Conservation (phyloP, 352 stramenopile genomes). For the Pythium brassicae region DNA sequence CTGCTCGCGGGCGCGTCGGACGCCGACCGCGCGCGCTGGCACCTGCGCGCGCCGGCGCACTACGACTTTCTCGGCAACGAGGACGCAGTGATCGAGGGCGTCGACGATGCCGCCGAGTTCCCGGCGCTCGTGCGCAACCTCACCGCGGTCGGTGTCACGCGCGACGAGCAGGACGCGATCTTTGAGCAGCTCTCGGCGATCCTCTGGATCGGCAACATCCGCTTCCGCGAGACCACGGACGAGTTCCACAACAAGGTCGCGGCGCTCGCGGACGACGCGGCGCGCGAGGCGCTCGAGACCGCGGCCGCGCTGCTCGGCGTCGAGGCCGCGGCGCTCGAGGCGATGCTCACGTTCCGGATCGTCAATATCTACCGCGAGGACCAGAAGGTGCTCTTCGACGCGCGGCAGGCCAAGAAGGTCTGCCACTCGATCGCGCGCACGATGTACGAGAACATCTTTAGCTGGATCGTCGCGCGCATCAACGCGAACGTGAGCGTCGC, state of each 20-base stretch:
- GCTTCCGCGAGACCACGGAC: conserved; percentile 69
- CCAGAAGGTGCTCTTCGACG: conserved; percentile 73
- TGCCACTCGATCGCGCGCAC: conserved; percentile 82
- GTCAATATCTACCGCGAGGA: conserved; percentile 79
- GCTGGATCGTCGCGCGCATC: conserved; percentile 83
- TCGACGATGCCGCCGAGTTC: conserved; percentile 76
- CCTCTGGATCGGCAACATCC: conserved; percentile 82
- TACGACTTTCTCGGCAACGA: conserved; percentile 71
- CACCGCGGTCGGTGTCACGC: conserved; percentile 62
- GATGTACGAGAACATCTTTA: conserved; percentile 89
- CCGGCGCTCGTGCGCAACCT: conserved; percentile 55
- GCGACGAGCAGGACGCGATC: conserved; percentile 67
- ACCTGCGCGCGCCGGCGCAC: conserved; percentile 40
- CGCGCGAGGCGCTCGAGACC: conserved; percentile 48
- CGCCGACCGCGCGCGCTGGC: conserved; percentile 46
- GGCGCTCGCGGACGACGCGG: conserved; percentile 53
- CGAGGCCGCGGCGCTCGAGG: conserved; percentile 53
- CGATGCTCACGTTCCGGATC: conserved; percentile 71
- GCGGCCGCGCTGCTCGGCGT: conserved; percentile 64
- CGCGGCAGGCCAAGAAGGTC: conserved; percentile 75
- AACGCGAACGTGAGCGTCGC: conserved; percentile 81
- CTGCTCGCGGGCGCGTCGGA: conserved; percentile 68
- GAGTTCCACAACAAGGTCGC: conserved; percentile 71
- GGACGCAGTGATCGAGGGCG: conserved; percentile 63
- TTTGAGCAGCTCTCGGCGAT: conserved; percentile 79